Percentiles rank a stretch among this genome's conserved stretches.
These are phyloP conservation scores for Fusarium sp. DNA, from an alignment of 2,329 filamentous ascomycete species.

Conservation along the genomic window DNA sequence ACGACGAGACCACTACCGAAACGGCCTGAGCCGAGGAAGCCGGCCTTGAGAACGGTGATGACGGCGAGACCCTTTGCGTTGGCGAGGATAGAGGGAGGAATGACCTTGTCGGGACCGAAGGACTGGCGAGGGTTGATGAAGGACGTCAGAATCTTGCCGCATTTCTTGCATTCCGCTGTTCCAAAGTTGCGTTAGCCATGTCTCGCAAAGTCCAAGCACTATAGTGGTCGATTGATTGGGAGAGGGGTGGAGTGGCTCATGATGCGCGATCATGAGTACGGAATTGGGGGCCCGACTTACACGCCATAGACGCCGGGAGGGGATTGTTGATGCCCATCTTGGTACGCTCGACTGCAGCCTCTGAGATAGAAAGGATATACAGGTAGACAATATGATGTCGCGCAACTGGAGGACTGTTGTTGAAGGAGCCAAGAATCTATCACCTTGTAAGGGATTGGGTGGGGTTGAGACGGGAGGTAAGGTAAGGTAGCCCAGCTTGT, in stretches of 20 bases:
- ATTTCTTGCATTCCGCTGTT: conserved; percentile 96
- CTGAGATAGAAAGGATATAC: background rate
- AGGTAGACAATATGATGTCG: background rate
- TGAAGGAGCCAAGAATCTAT: conserved; percentile 40
- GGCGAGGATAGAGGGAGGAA: conserved; percentile 89
- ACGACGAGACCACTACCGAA: conserved; percentile 89
- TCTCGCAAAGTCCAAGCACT: conserved; percentile 5
- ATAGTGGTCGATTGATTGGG: conserved; percentile 20
- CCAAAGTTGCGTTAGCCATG: conserved; percentile 27
- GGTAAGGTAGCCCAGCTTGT: conserved; percentile 27
- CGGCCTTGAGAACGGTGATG: conserved; percentile 88
- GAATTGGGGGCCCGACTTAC: conserved; percentile 63
- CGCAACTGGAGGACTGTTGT: conserved; percentile 23
- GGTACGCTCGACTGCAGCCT: conserved; percentile 4
- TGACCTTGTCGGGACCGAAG: conserved; percentile 97
- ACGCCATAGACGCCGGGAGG: conserved; percentile 76
- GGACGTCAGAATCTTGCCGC: conserved; percentile 92
- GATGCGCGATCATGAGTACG: conserved; percentile 38
- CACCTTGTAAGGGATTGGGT: conserved; percentile 33
- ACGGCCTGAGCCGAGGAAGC: conserved; percentile 85
- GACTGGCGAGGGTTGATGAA: conserved; percentile 95
- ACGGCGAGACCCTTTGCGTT: conserved; percentile 94
- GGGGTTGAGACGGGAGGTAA: conserved; percentile 37
- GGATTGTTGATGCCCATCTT: conserved; percentile 77
- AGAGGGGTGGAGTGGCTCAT: conserved; percentile 37